These are phyloP conservation scores for Lactarius deliciosus DNA, from an alignment of 768 basidiomycete genomes.

Conservation along the genomic window DNA sequence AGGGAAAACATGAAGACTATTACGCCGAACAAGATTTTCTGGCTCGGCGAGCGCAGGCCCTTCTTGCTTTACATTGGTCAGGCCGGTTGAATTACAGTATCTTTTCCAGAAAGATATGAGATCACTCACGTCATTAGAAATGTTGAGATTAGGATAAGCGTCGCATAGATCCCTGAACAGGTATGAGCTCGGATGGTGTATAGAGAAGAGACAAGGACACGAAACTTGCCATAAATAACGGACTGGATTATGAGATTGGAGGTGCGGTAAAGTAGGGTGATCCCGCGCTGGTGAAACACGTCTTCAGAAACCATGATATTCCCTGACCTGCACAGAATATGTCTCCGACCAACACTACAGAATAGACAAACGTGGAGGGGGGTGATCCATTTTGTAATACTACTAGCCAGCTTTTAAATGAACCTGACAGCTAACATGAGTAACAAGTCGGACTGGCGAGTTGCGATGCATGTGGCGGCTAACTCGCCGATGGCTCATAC, in stretches of 20 bases:
- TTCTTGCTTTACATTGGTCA: background rate
- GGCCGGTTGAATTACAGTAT: too few species aligned
- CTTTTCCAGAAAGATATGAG: background rate
- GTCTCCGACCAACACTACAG: background rate
- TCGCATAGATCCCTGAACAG: background rate
- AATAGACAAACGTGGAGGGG: background rate
- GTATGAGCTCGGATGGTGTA: background rate
- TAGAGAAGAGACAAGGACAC: background rate
- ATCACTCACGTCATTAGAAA: background rate
- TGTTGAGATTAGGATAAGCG: background rate
- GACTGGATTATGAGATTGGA: background rate
- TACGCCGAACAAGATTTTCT: background rate
- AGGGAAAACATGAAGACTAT: constrained; percentile 7
- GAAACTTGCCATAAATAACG: background rate
- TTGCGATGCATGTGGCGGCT: background rate
- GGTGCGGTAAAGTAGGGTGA: background rate
- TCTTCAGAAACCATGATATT: background rate
- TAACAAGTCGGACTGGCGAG: too few species aligned
- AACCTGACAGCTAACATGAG: background rate
- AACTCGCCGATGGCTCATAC: background rate
- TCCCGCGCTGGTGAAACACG: background rate
- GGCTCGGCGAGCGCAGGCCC: background rate
- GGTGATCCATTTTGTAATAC: background rate
- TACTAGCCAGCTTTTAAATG: background rate
- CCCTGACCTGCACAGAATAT: background rate